Conservation (phyloP, 2,329 filamentous ascomycete species). For the Paracamarosporium sp. region DNA sequence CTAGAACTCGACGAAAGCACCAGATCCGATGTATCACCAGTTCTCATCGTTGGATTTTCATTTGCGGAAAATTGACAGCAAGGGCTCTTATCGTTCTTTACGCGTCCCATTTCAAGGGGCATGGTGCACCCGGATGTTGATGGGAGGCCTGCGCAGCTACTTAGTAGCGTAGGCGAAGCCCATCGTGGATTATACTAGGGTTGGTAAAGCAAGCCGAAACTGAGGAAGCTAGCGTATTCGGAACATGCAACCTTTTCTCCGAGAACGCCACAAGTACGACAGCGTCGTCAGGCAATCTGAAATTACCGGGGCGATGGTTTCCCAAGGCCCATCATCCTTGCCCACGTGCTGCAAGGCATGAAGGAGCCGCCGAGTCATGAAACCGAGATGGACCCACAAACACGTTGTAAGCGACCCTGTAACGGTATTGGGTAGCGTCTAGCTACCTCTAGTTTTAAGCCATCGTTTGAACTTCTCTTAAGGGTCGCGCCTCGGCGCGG, state of each 20-base stretch:
- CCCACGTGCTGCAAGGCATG: not conserved
- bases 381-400: not conserved
- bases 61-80: slow-evolving; percentile 1
- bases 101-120: not conserved
- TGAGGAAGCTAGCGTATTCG: not conserved
- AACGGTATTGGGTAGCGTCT: not conserved
- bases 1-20: not conserved
- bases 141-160: not conserved
- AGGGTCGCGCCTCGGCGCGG: not conserved
- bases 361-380: slow-evolving; percentile 3
- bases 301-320: not conserved
- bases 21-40: not conserved
- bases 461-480: not conserved
- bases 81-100: not conserved
- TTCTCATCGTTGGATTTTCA: not conserved
- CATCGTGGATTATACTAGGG: not conserved
- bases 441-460: not conserved
- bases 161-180: not conserved
- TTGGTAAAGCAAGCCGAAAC: not conserved
- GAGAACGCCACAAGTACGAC: not conserved
- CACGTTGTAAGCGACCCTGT: not conserved
- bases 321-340: not conserved
- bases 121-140: not conserved
- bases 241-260: not conserved
- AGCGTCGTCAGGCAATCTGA: not conserved